These are phyloP conservation scores for Fusarium humuli DNA, from an alignment of 2,329 filamentous ascomycete genomes.

Conservation along the genomic window DNA sequence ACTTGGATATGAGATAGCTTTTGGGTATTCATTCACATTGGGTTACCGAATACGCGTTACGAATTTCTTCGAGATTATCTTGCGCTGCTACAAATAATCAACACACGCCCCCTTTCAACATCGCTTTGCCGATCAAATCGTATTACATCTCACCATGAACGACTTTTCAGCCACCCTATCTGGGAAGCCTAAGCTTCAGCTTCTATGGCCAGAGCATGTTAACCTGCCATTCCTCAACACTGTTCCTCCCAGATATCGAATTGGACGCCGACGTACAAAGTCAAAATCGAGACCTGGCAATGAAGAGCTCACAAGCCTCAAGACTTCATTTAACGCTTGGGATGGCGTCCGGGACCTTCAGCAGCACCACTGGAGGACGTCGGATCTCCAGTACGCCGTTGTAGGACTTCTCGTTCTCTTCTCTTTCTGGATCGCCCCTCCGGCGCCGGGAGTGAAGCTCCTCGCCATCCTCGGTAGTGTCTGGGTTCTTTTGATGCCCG, in stretches of 20 bases:
- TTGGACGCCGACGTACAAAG: slow-evolving; percentile 53
- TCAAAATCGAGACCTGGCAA: slow-evolving; percentile 55
- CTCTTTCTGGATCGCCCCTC: slow-evolving; percentile 83
- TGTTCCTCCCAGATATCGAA: slow-evolving; percentile 55
- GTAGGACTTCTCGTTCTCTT: slow-evolving; percentile 82
- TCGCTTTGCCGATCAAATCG: slow-evolving; percentile 17
- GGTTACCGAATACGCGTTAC: slow-evolving; percentile 39
- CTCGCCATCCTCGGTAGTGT: slow-evolving; percentile 75
- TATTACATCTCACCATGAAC: slow-evolving; percentile 51
- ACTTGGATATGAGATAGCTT: slow-evolving; percentile 53
- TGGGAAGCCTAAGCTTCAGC: slow-evolving; percentile 57
- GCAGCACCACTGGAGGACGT: slow-evolving; percentile 81
- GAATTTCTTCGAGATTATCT: slow-evolving; percentile 29
- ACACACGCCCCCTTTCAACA: slow-evolving; percentile 14
- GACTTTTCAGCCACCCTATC: slow-evolving; percentile 53
- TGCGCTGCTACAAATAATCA: slow-evolving; percentile 21
- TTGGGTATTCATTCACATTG: slow-evolving; percentile 51
- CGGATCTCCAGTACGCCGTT: slow-evolving; percentile 87
- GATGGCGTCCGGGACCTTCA: slow-evolving; percentile 82
- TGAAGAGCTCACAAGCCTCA: slow-evolving; percentile 77
- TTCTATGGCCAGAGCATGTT: slow-evolving; percentile 55
- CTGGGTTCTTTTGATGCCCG: slow-evolving; percentile 79
- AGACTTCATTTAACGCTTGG: slow-evolving; percentile 84
- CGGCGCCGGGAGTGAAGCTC: slow-evolving; percentile 83
- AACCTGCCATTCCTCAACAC: slow-evolving; percentile 58